Evolutionary conservation across 164 flowering plant genomes (phyloP), one percentile per base, ranked within the genome.

Genomic region (Liquidambar formosana): DNA sequence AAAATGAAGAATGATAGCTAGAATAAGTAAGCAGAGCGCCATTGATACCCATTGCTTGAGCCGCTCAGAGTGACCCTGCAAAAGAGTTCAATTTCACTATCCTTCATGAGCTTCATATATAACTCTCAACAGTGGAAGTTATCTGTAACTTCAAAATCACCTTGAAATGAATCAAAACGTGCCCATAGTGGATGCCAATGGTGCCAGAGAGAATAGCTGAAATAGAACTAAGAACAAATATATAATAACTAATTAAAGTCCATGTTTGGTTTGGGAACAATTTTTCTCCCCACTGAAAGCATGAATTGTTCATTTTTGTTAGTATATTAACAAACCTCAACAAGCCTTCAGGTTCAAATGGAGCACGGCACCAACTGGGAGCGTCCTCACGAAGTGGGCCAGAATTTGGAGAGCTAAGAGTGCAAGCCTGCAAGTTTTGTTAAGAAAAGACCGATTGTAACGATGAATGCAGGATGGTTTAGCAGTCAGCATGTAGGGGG

Each of bases 281-380:
- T 54, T 49, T 49, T 49, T 49, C 53, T 49, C n/a, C n/a, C n/a
- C n/a, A 15, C n/a, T 13, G 3, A 16, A 15, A 49, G 53, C 14
- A 49, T 49, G 53, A 49, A 21, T 0, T 26, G 18, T 28, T 19
- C 3, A 22, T 22, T 0, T 41, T 23, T 48, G 3, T 41, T 43
- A 4, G 25, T 41, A 8, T 43, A 65, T 13, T 26, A 25, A 58
- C 72, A 57, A 46, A 90, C 93, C 96, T 90, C 67, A 90, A 61
- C 74, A 88, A 65, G 75, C 96, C 96, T 83, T 90, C 96, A 12
- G 96, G 96, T 70, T 90, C 93, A 69, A 87, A 90, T 46, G 93
- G 93, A 56, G 71, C 93, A 3, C 12, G 80, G 44, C 93, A 90
- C 91, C 93, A 90, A 66, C 18, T 72, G 0, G 96, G 91, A 57